Conservation (phyloP, 768 basidiomycete genomes). For the Kwoniella dendrophila region DNA sequence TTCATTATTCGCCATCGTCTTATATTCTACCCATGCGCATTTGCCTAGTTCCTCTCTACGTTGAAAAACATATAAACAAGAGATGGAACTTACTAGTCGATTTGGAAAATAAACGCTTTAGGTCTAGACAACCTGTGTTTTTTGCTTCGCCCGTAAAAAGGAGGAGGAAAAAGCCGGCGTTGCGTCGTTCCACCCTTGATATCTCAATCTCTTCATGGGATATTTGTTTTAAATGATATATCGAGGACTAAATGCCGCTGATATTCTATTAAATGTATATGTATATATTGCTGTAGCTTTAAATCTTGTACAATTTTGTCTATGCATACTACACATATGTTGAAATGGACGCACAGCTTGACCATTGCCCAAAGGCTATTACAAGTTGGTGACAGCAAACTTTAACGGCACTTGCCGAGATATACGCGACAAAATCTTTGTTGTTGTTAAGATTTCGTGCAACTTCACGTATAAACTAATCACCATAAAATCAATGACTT, state of each 20-base stretch:
- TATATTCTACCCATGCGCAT: constrained; percentile 21
- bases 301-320: no score
- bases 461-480: no score
- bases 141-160: background rate
- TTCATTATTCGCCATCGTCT: background rate
- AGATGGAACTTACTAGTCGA: constrained; percentile 27
- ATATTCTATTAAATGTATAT: background rate
- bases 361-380: no score
- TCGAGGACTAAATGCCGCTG: constrained; percentile 26
- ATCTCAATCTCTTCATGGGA: constrained; percentile 3
- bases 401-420: no score
- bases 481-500: no score
- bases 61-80: background rate
- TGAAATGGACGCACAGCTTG: no score
- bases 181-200: constrained; percentile 32
- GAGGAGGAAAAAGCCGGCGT: constrained; percentile 10
- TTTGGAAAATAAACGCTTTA: constrained; percentile 27
- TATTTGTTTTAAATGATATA: constrained; percentile 14
- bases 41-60: constrained; percentile 29
- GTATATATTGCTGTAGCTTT: no score
- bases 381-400: no score
- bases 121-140: constrained; percentile 31
- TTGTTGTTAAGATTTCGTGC: no score
- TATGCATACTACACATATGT: background rate
- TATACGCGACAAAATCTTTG: no score